phyloP scores from a whole-genome alignment of 768 basidiomycete species.

The Calocybe gangraenosa region DNA sequence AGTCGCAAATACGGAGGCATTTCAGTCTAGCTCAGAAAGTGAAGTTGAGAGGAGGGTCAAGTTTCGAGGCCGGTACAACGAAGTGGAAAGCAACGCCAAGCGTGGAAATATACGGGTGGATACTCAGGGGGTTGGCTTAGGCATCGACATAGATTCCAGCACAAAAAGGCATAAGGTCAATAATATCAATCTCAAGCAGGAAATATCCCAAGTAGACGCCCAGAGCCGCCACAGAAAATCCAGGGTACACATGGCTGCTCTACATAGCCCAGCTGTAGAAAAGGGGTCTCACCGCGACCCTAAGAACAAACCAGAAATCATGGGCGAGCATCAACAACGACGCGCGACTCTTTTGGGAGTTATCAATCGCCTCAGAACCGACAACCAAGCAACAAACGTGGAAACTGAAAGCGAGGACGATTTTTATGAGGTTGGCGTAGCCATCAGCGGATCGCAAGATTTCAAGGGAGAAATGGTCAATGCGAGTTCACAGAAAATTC shows the following conservation, averaged over 20 bases:
- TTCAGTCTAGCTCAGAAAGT: slow-evolving; percentile 38
- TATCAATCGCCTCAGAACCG: slow-evolving; percentile 26
- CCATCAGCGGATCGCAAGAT: slow-evolving; percentile 28
- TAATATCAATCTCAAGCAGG: background rate
- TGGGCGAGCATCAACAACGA: slow-evolving; percentile 22
- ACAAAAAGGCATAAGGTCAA: slow-evolving; percentile 1
- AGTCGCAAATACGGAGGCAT: slow-evolving; percentile 40
- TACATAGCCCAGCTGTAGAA: background rate
- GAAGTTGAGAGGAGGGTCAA: slow-evolving; percentile 22
- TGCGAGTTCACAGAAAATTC: slow-evolving; percentile 6
- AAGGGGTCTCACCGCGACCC: background rate
- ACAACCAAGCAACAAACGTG: background rate
- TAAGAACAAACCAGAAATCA: slow-evolving; percentile 11
- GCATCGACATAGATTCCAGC: slow-evolving; percentile 5
- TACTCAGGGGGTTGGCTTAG: slow-evolving; percentile 9
- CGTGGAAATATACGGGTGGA: background rate
- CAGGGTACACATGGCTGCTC: background rate
- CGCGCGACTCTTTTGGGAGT: slow-evolving; percentile 32
- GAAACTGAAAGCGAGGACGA: slow-evolving; percentile 23
- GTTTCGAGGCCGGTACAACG: background rate
- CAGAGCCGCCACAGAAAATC: slow-evolving; percentile 1
- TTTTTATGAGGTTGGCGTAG: slow-evolving; percentile 30
- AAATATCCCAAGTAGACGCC: slow-evolving; percentile 1
- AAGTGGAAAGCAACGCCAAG: background rate
- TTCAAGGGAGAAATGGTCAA: background rate